Conservation (phyloP, 805 yeast genomes). For the Metschnikowia lochheadii region DNA sequence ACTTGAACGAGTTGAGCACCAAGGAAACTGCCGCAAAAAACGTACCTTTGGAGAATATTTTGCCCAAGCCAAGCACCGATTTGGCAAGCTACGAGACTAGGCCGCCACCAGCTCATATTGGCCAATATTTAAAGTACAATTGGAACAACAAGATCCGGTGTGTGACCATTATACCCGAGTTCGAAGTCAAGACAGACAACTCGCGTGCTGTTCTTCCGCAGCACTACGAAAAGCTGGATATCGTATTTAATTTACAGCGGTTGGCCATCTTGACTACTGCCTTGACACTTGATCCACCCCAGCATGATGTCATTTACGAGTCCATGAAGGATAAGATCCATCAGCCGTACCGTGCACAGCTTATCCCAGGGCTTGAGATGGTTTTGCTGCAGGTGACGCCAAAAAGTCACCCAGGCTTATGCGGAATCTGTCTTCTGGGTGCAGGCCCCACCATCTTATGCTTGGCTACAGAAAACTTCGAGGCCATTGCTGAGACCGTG, state of each 20-base stretch:
- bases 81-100: slow-evolving; percentile 39
- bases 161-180: slow-evolving; percentile 86
- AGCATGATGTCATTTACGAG: slow-evolving; percentile 77
- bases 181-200: slow-evolving; percentile 90
- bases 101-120: slow-evolving; percentile 76
- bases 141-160: slow-evolving; percentile 84
- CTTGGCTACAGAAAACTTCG: slow-evolving; percentile 85
- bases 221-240: slow-evolving; percentile 71
- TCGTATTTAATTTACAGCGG: slow-evolving; percentile 90
- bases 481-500: slow-evolving; percentile 74
- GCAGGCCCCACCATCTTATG: slow-evolving; percentile 98
- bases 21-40: slow-evolving; percentile 71
- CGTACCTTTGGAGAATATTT: slow-evolving; percentile 79
- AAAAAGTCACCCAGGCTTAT: slow-evolving; percentile 70
- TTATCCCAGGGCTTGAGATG: slow-evolving; percentile 87
- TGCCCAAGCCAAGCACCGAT: slow-evolving; percentile 69
- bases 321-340: slow-evolving; percentile 97
- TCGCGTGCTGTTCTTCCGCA: slow-evolving; percentile 87
- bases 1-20: slow-evolving; percentile 71
- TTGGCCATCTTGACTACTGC: slow-evolving; percentile 91
- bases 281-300: slow-evolving; percentile 78
- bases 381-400: slow-evolving; percentile 81
- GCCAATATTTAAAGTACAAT: slow-evolving; percentile 81
- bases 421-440: slow-evolving; percentile 94
- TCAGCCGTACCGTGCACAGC: slow-evolving; percentile 91